Conservation (phyloP, 345 rosid genomes). For the Salix brachista region DNA sequence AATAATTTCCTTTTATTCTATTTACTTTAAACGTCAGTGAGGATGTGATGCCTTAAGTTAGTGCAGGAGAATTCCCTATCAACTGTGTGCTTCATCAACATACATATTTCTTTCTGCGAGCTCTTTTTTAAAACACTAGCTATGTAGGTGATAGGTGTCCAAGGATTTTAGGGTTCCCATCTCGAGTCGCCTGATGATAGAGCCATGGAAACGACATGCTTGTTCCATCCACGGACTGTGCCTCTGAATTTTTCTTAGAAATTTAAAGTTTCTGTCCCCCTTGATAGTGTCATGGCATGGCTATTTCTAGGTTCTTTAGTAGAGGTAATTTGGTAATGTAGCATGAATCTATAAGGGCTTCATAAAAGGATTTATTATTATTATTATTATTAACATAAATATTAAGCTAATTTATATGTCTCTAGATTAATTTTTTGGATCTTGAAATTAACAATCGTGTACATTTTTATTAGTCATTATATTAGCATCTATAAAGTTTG, state of each 20-base stretch:
- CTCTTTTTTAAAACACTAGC: background rate
- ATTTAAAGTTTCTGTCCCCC: constrained; percentile 17
- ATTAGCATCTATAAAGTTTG: accelerated
- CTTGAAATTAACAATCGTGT: no score
- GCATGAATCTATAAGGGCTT: background rate
- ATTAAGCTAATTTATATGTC: no score
- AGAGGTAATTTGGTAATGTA: constrained; percentile 17
- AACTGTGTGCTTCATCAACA: background rate
- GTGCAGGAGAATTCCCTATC: background rate
- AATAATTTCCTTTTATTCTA: background rate
- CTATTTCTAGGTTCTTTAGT: constrained; percentile 22
- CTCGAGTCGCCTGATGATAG: constrained; percentile 15
- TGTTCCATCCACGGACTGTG: constrained; percentile 33
- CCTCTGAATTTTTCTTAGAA: constrained; percentile 1
- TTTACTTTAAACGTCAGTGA: background rate
- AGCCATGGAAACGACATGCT: constrained; percentile 48
- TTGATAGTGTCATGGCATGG: constrained; percentile 13
- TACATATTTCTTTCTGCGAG: background rate
- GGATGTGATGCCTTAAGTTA: background rate
- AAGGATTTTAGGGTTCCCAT: constrained; percentile 30
- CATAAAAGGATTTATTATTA: no score
- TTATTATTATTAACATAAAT: no score
- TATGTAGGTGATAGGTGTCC: constrained; percentile 12
- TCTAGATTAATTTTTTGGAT: no score
- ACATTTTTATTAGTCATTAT: no score